Conservation (phyloP, 768 basidiomycete genomes). For the Pisolithus microcarpus region DNA sequence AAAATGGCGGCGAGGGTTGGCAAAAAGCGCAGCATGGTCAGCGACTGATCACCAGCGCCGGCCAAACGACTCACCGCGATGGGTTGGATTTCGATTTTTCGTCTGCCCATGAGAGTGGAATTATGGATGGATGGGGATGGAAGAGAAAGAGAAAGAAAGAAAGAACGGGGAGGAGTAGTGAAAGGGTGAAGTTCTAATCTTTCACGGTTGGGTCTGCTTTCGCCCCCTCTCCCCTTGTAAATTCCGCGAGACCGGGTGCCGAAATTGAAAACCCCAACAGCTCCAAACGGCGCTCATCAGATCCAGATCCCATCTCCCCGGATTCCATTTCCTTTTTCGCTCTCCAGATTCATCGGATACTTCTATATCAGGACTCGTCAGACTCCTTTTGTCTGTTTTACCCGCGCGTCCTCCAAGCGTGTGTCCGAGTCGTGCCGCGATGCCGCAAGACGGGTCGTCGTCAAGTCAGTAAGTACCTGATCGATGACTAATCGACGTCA, state of each 20-base stretch:
- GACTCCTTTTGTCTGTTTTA: too few relatives aligned
- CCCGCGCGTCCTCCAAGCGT: too few relatives aligned
- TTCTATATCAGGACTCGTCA: too few relatives aligned
- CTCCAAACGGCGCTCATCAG: slow-evolving; percentile 30
- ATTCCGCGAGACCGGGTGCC: slow-evolving; percentile 32
- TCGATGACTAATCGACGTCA: too few relatives aligned
- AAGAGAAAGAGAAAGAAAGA: slow-evolving; percentile 13
- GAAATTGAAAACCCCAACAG: slow-evolving; percentile 17
- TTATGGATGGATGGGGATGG: slow-evolving; percentile 13
- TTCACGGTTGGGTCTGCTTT: slow-evolving; percentile 5
- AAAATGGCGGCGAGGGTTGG: slow-evolving; percentile 23
- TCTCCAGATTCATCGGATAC: too few relatives aligned
- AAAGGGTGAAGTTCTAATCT: slow-evolving; percentile 31
- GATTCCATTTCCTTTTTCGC: too few relatives aligned
- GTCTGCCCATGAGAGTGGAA: slow-evolving; percentile 47
- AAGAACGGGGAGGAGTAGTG: too few relatives aligned
- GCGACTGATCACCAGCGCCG: neutral
- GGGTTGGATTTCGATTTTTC: slow-evolving; percentile 80
- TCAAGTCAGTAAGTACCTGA: too few relatives aligned
- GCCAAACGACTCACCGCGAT: slow-evolving; percentile 51
- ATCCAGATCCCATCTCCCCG: too few relatives aligned
- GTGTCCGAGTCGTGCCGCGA: too few relatives aligned
- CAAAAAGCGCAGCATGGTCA: slow-evolving; percentile 8
- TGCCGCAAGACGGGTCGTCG: too few relatives aligned
- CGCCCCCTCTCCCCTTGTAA: slow-evolving; percentile 28